phyloP scores from a whole-genome alignment of 441 rosid species.

The Corymbia calophylla region DNA sequence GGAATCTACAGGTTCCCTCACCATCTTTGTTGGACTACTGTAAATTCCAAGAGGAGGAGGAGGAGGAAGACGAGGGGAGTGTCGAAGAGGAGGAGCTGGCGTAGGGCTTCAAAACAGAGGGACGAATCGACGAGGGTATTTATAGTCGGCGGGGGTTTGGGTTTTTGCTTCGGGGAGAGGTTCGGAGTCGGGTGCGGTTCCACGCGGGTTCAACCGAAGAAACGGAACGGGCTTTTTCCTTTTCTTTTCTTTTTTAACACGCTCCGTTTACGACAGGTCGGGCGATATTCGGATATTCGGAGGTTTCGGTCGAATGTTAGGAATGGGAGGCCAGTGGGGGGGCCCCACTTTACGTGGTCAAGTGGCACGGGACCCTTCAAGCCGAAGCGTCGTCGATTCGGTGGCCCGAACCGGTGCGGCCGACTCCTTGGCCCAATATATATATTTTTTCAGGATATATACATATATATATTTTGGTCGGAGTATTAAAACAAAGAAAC shows the following conservation, averaged over 20 bases:
- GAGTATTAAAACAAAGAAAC: not conserved
- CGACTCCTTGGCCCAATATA: not conserved
- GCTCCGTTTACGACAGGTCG: not conserved
- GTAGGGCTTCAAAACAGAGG: not conserved
- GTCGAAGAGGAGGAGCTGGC: not conserved
- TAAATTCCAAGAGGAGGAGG: not conserved
- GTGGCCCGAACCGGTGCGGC: not conserved
- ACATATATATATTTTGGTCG: not conserved
- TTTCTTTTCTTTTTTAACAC: too few species aligned
- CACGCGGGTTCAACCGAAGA: not conserved
- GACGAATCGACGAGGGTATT: not conserved
- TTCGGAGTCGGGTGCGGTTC: not conserved
- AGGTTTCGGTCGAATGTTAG: not conserved
- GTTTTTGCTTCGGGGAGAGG: not conserved
- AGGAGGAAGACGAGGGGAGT: not conserved
- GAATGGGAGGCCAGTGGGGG: not conserved
- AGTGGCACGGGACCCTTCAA: not conserved
- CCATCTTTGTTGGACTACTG: constrained; percentile 7
- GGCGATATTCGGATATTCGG: not conserved
- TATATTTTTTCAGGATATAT: too few species aligned
- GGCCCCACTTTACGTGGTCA: not conserved
- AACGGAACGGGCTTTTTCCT: not conserved
- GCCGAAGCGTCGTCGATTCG: not conserved
- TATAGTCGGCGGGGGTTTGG: not conserved
- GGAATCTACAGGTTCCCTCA: constrained; percentile 3